Evolutionary conservation across 75 land plant species (phyloP).

Genomic region (Picea sitchensis): DNA sequence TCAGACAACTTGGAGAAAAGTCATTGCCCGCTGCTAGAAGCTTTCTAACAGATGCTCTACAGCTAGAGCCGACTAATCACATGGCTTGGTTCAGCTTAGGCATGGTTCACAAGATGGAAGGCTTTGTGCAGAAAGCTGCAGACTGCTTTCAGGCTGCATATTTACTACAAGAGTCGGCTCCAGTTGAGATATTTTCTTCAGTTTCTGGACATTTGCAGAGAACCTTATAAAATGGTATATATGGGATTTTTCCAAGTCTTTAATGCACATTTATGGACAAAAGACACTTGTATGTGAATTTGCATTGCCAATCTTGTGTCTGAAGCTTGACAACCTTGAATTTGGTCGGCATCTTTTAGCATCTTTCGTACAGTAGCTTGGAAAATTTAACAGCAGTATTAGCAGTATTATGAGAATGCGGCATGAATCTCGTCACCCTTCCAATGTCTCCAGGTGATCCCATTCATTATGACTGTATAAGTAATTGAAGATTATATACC

Average conservation of each 20-base stretch:
- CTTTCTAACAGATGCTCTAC: slow-evolving; percentile 71
- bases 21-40: slow-evolving; percentile 67
- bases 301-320: too few species aligned
- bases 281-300: too few species aligned
- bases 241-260: too few species aligned
- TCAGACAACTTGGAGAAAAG: slow-evolving; percentile 34
- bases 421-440: not conserved
- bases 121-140: slow-evolving; percentile 61
- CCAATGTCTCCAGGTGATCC: not conserved
- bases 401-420: not conserved
- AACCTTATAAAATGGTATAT: too few species aligned
- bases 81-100: slow-evolving; percentile 85
- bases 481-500: not conserved
- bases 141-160: slow-evolving; percentile 85
- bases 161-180: slow-evolving; percentile 60
- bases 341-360: not conserved
- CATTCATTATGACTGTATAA: not conserved
- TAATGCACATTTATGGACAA: too few species aligned
- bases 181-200: slow-evolving; percentile 51
- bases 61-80: slow-evolving; percentile 75
- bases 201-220: not conserved
- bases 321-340: slow-evolving; percentile 1
- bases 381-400: not conserved
- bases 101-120: slow-evolving; percentile 61
- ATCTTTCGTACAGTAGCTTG: not conserved